Evolutionary conservation across 345 rosid species (phyloP), one percentile per base, ranked within the genome.

Genomic region (Dipteronia sinensis): DNA sequence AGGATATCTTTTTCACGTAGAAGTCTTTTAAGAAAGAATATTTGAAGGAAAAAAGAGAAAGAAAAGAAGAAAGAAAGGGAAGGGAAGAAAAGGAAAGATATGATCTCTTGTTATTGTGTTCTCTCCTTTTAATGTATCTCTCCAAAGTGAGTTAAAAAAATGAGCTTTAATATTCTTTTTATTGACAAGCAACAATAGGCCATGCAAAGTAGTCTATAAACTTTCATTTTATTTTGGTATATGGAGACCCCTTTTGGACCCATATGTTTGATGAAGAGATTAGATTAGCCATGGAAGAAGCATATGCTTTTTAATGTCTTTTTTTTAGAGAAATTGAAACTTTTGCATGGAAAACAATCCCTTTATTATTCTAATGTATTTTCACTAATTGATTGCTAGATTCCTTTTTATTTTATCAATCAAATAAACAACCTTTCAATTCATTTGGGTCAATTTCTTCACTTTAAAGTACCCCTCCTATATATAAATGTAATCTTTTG

Each of bases 81-180:
- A 73, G 74, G 63, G 65, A 78, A 80, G 38, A 71, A 78, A 70
- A 59, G 76, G 85, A 87, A 84, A 86, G 89, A 84, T 74, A 73
- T 34, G 38, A 34, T 78, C 82, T 77, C 61, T 80, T 83, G 83
- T 80, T 85, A 34, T 34, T 34, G 38, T 34, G 84, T 81, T 83
- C 91, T 81, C 87, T 81, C 73, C 91, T 90, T 88, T 88, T 85
- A 77, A 88, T 85, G 93, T 58, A 84, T 74, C 80, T 77, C 79
- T 77, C 79, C 83, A 86, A 88, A 88, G 90, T 69, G 81, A 47
- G 69, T 73, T 79, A 42, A 86, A 90, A 42, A 86, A 90, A 83
- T 86, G 73, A 81, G 83, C 86, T 85, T 85, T 83, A 51, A 19
- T 40, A 7, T 9, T 63, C 61, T 77, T 83, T 56, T 76, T 76